Evolutionary conservation across 228 moss, liverwort and hornwort genomes (phyloP).

Genomic region (Sphagnum magellanicum): DNA sequence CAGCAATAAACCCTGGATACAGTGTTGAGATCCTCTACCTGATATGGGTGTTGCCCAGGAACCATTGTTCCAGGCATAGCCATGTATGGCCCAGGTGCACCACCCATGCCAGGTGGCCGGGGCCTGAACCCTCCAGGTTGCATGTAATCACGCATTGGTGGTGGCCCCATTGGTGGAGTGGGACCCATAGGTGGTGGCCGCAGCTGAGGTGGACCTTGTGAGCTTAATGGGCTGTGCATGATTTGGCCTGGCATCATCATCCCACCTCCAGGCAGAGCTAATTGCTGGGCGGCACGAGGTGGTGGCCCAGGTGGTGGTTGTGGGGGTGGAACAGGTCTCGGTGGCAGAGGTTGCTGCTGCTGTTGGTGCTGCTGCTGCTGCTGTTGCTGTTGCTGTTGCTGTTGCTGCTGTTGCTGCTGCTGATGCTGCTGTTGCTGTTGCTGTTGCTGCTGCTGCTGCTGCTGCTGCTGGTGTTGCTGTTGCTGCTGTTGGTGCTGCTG

Average conservation of each 20-base stretch:
- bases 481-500: not conserved
- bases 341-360: constrained; percentile 25
- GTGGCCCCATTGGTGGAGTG: constrained; percentile 57
- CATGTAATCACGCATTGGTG: constrained; percentile 51
- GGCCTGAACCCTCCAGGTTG: constrained; percentile 36
- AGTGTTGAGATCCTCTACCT: constrained; percentile 16
- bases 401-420: not conserved
- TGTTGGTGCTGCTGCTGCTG: constrained; percentile 27
- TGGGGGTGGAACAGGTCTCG: constrained; percentile 15
- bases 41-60: constrained; percentile 40
- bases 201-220: constrained; percentile 57
- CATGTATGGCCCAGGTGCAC: constrained; percentile 48
- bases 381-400: constrained; percentile 38
- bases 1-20: not conserved
- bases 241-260: constrained; percentile 49
- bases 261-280: constrained; percentile 28
- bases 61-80: constrained; percentile 51
- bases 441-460: constrained; percentile 28
- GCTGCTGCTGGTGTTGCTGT: constrained; percentile 23
- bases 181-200: constrained; percentile 57
- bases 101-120: constrained; percentile 31
- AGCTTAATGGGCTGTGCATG: constrained; percentile 38
- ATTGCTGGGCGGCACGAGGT: constrained; percentile 44
- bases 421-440: constrained; percentile 8
- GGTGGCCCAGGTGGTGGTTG: constrained; percentile 47